Percentiles rank a stretch among this genome's conserved stretches.
Evolutionary conservation across 768 basidiomycete genomes (phyloP).

Genomic region (Cubamyces sp.): DNA sequence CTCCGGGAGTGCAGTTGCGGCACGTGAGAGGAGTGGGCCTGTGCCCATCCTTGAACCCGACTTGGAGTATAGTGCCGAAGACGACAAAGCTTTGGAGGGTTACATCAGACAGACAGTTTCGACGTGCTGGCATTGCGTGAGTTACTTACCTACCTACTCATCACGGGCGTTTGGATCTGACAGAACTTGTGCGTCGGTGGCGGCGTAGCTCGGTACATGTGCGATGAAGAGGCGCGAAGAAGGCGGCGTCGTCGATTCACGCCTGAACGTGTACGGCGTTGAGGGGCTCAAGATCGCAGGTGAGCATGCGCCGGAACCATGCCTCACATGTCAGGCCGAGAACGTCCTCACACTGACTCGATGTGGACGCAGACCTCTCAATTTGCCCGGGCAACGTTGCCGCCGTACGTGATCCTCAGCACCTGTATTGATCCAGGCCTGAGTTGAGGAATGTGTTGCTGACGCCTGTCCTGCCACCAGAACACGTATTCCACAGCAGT

Average conservation of each 20-base stretch:
- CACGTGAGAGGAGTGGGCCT: slow-evolving; percentile 23
- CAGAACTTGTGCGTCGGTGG: too few relatives aligned
- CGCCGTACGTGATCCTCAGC: background rate
- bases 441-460: background rate
- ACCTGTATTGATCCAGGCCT: background rate
- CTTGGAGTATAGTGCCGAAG: slow-evolving; percentile 39
- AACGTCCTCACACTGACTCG: too few relatives aligned
- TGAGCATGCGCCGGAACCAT: background rate
- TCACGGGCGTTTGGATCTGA: background rate
- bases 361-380: slow-evolving; percentile 4
- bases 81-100: slow-evolving; percentile 39
- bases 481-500: slow-evolving; percentile 25
- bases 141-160: background rate
- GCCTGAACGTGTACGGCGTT: slow-evolving; percentile 64
- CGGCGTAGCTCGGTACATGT: slow-evolving; percentile 62
- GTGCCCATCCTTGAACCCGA: slow-evolving; percentile 35
- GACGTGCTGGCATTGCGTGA: slow-evolving; percentile 41
- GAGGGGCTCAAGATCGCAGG: slow-evolving; percentile 48
- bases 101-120: slow-evolving; percentile 33
- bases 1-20: slow-evolving; percentile 31
- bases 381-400: slow-evolving; percentile 16
- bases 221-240: slow-evolving; percentile 65
- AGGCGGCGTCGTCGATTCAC: slow-evolving; percentile 64
- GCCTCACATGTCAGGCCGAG: background rate
- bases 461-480: background rate